Evolutionary conservation across 2,329 filamentous ascomycete species (phyloP).

Genomic region (Chalara sp.): DNA sequence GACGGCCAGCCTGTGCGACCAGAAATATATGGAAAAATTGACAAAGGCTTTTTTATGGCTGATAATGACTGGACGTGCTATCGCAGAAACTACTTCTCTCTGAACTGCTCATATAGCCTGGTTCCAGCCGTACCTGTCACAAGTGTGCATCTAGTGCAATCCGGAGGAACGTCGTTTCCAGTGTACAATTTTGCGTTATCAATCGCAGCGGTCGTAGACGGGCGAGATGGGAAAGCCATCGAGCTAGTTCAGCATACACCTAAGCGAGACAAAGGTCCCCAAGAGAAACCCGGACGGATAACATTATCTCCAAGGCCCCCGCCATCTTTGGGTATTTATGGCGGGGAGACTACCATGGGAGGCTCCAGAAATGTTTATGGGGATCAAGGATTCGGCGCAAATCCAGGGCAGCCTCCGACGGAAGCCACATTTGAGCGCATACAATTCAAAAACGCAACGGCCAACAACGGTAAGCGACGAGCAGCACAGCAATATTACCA

Average conservation of each 20-base stretch:
- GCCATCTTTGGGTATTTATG: slow-evolving; percentile 17
- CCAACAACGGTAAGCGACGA: slow-evolving; percentile 67
- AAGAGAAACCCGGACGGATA: slow-evolving; percentile 50
- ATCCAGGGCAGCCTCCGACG: slow-evolving; percentile 20
- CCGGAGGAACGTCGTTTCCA: slow-evolving; percentile 13
- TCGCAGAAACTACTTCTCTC: slow-evolving; percentile 64
- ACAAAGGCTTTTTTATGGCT: slow-evolving; percentile 62
- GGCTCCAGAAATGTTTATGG: slow-evolving; percentile 14
- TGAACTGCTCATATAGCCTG: slow-evolving; percentile 57
- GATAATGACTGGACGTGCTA: slow-evolving; percentile 71
- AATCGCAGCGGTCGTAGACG: slow-evolving; percentile 61
- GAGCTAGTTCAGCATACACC: slow-evolving; percentile 72
- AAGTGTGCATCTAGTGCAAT: slow-evolving; percentile 31
- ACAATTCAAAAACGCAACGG: slow-evolving; percentile 69
- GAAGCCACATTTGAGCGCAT: slow-evolving; percentile 58
- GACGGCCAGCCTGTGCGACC: slow-evolving; percentile 47
- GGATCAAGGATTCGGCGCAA: slow-evolving; percentile 16
- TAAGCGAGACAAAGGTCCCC: slow-evolving; percentile 65
- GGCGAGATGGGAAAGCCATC: slow-evolving; percentile 53
- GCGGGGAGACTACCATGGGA: slow-evolving; percentile 15
- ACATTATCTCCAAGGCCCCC: slow-evolving; percentile 26
- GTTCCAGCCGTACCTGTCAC: slow-evolving; percentile 36
- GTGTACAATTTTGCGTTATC: slow-evolving; percentile 59
- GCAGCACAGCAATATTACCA: slow-evolving; percentile 71
- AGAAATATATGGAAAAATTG: slow-evolving; percentile 59